phyloP scores from a whole-genome alignment of 192 early-diverging fungal genomes.

The Obelidium mucronatum region DNA sequence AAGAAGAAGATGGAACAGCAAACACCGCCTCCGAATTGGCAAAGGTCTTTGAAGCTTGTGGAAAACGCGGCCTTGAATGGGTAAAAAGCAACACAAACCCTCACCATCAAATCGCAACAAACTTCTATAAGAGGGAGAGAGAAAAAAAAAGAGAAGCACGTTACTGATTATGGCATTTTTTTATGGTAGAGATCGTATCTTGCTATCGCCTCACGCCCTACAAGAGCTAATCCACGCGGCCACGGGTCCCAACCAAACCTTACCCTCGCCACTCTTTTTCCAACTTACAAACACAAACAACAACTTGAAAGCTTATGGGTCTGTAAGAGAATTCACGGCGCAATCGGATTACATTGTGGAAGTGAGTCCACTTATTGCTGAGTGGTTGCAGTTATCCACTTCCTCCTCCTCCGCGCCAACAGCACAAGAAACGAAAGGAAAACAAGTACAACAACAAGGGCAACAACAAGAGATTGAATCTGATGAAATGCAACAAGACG shows the following conservation, averaged over 20 bases:
- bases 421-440: not conserved
- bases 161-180: too few relatives aligned
- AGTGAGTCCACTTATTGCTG: conserved; percentile 9
- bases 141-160: too few relatives aligned
- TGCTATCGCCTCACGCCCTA: too few relatives aligned
- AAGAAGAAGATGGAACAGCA: not conserved
- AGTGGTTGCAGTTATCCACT: not conserved
- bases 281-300: not conserved
- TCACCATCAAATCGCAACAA: not conserved
- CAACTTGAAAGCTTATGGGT: not conserved
- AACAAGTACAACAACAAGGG: too few relatives aligned
- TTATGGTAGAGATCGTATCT: too few relatives aligned
- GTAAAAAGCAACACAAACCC: not conserved
- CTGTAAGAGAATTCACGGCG: conserved; percentile 33
- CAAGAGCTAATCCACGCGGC: conserved; percentile 5
- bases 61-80: not conserved
- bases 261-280: conserved; percentile 29
- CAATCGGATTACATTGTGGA: not conserved
- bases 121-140: too few relatives aligned
- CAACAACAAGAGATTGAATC: not conserved
- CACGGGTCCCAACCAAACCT: conserved; percentile 2
- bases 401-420: not conserved
- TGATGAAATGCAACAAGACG: too few relatives aligned
- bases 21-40: not conserved
- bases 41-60: not conserved